phyloP scores from a whole-genome alignment of 805 yeast genomes.

The Myxozyma vanderwaltii region DNA sequence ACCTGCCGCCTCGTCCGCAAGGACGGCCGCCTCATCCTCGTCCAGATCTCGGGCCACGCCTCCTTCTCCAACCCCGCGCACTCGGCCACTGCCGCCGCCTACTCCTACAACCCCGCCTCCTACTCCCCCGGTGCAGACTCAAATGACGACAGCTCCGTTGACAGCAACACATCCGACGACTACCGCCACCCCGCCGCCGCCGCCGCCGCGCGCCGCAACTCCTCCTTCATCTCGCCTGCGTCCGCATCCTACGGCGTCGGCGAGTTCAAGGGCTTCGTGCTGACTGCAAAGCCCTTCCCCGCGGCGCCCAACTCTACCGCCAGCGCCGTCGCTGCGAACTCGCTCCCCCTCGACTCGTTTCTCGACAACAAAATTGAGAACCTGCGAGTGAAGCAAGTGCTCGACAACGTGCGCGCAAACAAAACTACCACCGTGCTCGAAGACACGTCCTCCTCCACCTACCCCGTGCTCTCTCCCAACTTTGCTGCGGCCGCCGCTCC shows the following conservation, averaged over 20 bases:
- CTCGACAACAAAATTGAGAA: slow-evolving; percentile 32
- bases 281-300: slow-evolving; percentile 31
- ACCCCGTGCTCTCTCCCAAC: background rate
- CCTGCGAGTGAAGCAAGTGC: slow-evolving; percentile 23
- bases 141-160: slow-evolving; percentile 10
- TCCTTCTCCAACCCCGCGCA: slow-evolving; percentile 4
- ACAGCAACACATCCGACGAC: slow-evolving; percentile 1
- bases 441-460: background rate
- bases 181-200: background rate
- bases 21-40: slow-evolving; percentile 10
- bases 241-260: background rate
- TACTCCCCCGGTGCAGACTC: slow-evolving; percentile 14
- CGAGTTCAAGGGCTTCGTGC: slow-evolving; percentile 31
- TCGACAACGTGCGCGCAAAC: slow-evolving; percentile 9
- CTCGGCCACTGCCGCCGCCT: background rate
- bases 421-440: background rate
- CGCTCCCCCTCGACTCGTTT: slow-evolving; percentile 25
- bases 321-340: background rate
- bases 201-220: background rate
- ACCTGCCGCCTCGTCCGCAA: slow-evolving; percentile 14
- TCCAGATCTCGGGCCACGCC: slow-evolving; percentile 26
- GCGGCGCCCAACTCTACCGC: background rate
- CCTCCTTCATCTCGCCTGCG: background rate
- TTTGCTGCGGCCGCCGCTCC: slow-evolving; percentile 7
- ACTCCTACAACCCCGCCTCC: background rate